phyloP scores from a whole-genome alignment of 192 early-diverging fungal species.

The Pilaira anomala region DNA sequence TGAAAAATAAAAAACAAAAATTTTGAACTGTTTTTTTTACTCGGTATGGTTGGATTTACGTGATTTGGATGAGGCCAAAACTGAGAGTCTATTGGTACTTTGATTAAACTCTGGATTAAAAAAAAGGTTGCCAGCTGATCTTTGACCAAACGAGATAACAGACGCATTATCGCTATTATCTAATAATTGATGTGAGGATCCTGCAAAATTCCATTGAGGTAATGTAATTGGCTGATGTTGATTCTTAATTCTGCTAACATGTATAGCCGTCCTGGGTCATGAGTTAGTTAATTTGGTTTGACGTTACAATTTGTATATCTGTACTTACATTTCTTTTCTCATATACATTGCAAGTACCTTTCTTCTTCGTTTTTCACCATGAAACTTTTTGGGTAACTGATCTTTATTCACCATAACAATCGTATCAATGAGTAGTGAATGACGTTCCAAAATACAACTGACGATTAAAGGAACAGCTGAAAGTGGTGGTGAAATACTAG shows the following conservation, averaged over 20 bases:
- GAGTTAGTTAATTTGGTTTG: too few species aligned
- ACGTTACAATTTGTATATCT: too few species aligned
- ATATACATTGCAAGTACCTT: conserved; percentile 8
- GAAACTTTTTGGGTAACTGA: conserved; percentile 5
- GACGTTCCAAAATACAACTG: conserved; percentile 8
- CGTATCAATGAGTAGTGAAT: conserved; percentile 14
- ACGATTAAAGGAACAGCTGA: conserved; percentile 9
- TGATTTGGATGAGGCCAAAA: not conserved
- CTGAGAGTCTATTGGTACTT: too few species aligned
- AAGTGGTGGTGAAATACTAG: conserved; percentile 1
- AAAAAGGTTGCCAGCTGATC: not conserved
- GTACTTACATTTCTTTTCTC: conserved; percentile 9
- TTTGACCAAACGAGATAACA: conserved; percentile 6
- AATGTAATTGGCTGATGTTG: conserved; percentile 27
- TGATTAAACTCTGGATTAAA: too few species aligned
- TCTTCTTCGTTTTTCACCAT: conserved; percentile 19
- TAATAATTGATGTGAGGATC: not conserved
- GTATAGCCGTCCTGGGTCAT: conserved; percentile 15
- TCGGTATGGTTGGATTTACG: not conserved
- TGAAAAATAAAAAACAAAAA: too few species aligned
- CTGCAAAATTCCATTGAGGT: conserved; percentile 12
- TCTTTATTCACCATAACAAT: conserved; percentile 16
- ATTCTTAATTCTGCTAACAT: conserved; percentile 31
- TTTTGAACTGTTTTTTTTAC: too few species aligned
- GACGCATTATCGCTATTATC: conserved; percentile 24